Percentiles rank a stretch among this genome's conserved stretches.
phyloP scores from a whole-genome alignment of 2,329 filamentous ascomycete species.

The Talaromyces sp. region DNA sequence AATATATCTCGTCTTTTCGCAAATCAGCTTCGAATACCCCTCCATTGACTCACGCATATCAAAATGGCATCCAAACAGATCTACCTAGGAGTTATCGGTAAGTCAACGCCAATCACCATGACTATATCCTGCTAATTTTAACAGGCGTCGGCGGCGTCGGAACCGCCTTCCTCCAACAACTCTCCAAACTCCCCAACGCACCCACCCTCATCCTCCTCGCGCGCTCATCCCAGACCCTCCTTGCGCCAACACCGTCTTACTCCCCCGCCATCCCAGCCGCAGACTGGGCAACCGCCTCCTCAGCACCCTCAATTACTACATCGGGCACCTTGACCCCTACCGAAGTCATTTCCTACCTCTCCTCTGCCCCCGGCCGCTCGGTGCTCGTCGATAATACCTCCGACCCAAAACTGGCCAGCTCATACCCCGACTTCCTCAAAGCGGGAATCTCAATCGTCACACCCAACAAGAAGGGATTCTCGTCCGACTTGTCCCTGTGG shows the following conservation, averaged over 20 bases:
- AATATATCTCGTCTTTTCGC: not conserved
- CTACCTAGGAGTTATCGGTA: conserved; percentile 47
- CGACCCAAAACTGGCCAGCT: conserved; percentile 77
- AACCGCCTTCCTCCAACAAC: conserved; percentile 82
- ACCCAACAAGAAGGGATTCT: conserved; percentile 98
- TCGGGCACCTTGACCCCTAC: conserved; percentile 57
- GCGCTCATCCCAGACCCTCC: conserved; percentile 79
- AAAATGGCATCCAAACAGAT: conserved; percentile 37
- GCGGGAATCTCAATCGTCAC: conserved; percentile 88
- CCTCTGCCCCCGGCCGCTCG: conserved; percentile 71
- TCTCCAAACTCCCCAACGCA: conserved; percentile 66
- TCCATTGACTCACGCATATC: conserved; percentile 8
- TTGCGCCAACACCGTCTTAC: conserved; percentile 66
- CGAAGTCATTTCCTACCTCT: conserved; percentile 74
- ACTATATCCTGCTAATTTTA: not conserved
- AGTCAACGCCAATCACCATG: conserved; percentile 15
- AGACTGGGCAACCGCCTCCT: conserved; percentile 58
- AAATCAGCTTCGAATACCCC: not conserved
- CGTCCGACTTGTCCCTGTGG: conserved; percentile 77
- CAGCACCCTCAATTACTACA: conserved; percentile 59
- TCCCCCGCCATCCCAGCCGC: conserved; percentile 61
- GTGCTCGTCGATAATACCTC: conserved; percentile 95
- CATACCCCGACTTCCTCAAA: conserved; percentile 77
- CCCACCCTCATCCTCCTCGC: conserved; percentile 81
- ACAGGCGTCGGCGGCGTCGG: conserved; percentile 89